Evolutionary conservation across 2,329 filamentous ascomycete species (phyloP), one percentile per base, ranked within the genome.

Genomic region (Didymella pinodella): DNA sequence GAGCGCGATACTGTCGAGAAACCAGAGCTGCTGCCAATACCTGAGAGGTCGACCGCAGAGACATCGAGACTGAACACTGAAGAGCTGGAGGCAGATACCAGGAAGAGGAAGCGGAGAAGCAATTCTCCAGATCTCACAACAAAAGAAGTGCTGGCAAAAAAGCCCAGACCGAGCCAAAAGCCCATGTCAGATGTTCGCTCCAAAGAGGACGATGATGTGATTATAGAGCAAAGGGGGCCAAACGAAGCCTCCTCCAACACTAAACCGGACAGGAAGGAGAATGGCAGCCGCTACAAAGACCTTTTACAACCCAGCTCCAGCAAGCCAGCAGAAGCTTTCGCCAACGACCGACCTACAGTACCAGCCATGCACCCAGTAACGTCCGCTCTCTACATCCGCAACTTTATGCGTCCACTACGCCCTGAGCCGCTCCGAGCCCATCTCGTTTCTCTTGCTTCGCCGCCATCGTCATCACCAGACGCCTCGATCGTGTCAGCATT

Each of bases 391-490:
- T 98, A 97, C 79, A 95, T 98, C 67, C 89, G 89, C 75, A 90
- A 97, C 70, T 86, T 98, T 54, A 93, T 96, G 87, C 89, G 94
- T 46, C 93, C 95, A 10, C 82, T 98, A 22, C 90, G 92, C 59
- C 85, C 87, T 0, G 80, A 82, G 26, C 81, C 83, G 18, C 84
- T 98, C 1, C 86, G 86, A 67, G 82, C 85, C 1, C 88, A 97
- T 71, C 82, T 98, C 4, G 74, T 85, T 43, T 80, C 84, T 7
- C 84, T 97, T 40, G 91, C 92, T 2, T 83, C 87, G 3, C 82
- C 88, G 0, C 81, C 85, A 1, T 75, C 80, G 20, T 75, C 82
- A 2, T 76, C 82, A 1, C 69, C 72, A 4, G 81, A 88, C 48
- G 75, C 84, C 6, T 81, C 85, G 34, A 78, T 86, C 12, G 11